These are phyloP conservation scores for Pseudogymnoascus sp. DNA, from an alignment of 2,329 filamentous ascomycete genomes.

Conservation along the genomic window DNA sequence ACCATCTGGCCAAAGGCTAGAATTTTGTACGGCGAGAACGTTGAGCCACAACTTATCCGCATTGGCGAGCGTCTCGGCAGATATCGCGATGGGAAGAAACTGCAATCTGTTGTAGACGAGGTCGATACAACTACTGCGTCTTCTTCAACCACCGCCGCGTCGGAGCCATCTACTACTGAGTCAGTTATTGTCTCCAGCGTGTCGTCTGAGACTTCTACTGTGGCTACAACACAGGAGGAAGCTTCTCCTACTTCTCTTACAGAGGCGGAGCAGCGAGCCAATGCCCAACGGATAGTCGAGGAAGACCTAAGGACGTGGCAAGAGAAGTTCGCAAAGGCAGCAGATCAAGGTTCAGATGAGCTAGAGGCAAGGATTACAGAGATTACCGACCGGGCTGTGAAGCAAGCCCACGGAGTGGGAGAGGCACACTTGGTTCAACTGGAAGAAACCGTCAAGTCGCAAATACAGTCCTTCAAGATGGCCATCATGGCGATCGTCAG, in stretches of 20 bases:
- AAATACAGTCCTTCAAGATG: conserved; percentile 56
- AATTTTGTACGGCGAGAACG: conserved; percentile 77
- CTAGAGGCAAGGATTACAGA: conserved; percentile 54
- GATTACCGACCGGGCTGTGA: conserved; percentile 62
- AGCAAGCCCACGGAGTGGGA: conserved; percentile 57
- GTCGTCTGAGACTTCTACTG: conserved; percentile 8
- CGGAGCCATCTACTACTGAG: conserved; percentile 17
- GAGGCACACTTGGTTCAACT: conserved; percentile 59
- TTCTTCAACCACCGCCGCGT: conserved; percentile 21
- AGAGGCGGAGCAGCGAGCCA: conserved; percentile 47
- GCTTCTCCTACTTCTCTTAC: conserved; percentile 24
- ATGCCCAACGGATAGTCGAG: conserved; percentile 58
- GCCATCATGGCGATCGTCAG: conserved; percentile 57
- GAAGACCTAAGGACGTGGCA: conserved; percentile 81
- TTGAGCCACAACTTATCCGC: conserved; percentile 87
- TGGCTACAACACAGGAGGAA: conserved; percentile 17
- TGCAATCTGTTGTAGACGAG: conserved; percentile 50
- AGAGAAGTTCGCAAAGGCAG: conserved; percentile 75
- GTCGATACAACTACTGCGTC: conserved; percentile 33
- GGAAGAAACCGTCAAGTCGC: conserved; percentile 54
- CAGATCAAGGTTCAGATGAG: conserved; percentile 71
- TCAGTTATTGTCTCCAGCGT: conserved; percentile 12
- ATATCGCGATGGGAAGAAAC: conserved; percentile 54
- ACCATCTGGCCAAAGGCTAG: conserved; percentile 75
- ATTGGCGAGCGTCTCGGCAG: conserved; percentile 83